Evolutionary conservation across 2,329 filamentous ascomycete genomes (phyloP).

Genomic region (Cladosporium phlei): DNA sequence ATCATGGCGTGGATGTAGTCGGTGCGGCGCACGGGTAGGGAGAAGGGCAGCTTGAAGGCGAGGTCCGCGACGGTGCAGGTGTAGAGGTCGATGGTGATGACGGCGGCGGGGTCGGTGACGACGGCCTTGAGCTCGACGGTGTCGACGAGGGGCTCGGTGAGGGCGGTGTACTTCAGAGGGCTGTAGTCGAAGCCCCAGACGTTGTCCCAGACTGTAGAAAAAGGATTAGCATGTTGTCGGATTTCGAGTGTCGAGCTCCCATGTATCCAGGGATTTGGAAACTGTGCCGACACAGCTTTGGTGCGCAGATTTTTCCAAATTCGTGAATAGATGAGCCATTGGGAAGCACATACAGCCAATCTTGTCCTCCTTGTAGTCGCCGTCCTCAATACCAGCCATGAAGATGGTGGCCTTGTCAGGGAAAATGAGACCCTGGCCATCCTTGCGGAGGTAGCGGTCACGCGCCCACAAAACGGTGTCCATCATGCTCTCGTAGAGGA

Average conservation of each 20-base stretch:
- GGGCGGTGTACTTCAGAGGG: constrained; percentile 85
- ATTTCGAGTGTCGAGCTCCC: neutral
- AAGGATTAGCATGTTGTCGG: constrained; percentile 19
- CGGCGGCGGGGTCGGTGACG: constrained; percentile 80
- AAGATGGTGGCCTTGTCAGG: constrained; percentile 98
- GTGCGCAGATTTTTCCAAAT: no score
- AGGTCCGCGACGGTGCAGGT: constrained; percentile 71
- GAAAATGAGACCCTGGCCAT: constrained; percentile 77
- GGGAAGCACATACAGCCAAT: constrained; percentile 76
- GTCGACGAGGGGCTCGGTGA: constrained; percentile 94
- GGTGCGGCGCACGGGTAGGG: constrained; percentile 72
- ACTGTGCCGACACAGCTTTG: no score
- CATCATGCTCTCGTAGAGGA: constrained; percentile 98
- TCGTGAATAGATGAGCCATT: constrained; percentile 3
- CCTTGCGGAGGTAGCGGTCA: constrained; percentile 81
- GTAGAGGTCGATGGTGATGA: constrained; percentile 89
- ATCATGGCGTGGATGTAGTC: constrained; percentile 97
- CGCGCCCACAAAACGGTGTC: constrained; percentile 96
- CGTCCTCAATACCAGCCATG: constrained; percentile 94
- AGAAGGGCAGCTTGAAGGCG: constrained; percentile 74
- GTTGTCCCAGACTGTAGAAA: constrained; percentile 84
- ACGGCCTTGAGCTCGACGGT: constrained; percentile 97
- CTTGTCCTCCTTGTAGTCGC: constrained; percentile 99
- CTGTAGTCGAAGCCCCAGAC: constrained; percentile 98
- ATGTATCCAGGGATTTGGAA: no score